phyloP scores from a whole-genome alignment of 345 rosid genomes.

The Bretschneidera sinensis region DNA sequence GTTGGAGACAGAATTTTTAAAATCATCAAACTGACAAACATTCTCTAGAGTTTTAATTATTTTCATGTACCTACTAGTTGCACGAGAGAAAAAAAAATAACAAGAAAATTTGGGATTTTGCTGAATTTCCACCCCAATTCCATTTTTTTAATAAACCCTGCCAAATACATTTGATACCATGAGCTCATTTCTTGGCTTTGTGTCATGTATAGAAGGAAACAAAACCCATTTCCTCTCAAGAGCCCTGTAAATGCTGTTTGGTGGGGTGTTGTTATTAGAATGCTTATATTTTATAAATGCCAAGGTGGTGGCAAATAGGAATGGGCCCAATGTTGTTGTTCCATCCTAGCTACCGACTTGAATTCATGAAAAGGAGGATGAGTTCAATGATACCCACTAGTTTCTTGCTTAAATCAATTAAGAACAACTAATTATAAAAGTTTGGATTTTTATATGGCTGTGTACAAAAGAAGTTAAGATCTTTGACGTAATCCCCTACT shows the following conservation, averaged over 20 bases:
- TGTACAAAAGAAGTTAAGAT: conserved; percentile 16
- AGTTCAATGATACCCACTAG: conserved; percentile 23
- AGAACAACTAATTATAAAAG: background rate
- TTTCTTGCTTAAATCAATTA: background rate
- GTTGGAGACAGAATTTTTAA: too few relatives aligned
- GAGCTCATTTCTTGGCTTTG: conserved; percentile 12
- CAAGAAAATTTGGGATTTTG: conserved; percentile 4
- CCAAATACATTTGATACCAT: background rate
- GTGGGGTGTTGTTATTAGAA: conserved; percentile 10
- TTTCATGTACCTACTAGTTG: conserved; percentile 2
- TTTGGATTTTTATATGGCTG: background rate
- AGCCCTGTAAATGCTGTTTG: conserved; percentile 25
- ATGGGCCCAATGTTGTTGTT: conserved; percentile 15
- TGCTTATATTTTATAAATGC: conserved; percentile 15
- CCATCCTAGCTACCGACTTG: conserved; percentile 16
- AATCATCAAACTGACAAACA: conserved; percentile 11
- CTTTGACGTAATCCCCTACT: background rate
- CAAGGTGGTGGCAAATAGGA: conserved; percentile 12
- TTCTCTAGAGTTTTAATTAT: too few relatives aligned
- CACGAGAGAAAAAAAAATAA: background rate
- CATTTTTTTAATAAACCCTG: background rate
- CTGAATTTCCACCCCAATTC: background rate
- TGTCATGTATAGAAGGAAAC: conserved; percentile 18
- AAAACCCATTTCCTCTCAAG: conserved; percentile 3
- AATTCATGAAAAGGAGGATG: conserved; percentile 26